Conservation (phyloP, 148 eudicot genomes). For the Chenopodium formosanum region DNA sequence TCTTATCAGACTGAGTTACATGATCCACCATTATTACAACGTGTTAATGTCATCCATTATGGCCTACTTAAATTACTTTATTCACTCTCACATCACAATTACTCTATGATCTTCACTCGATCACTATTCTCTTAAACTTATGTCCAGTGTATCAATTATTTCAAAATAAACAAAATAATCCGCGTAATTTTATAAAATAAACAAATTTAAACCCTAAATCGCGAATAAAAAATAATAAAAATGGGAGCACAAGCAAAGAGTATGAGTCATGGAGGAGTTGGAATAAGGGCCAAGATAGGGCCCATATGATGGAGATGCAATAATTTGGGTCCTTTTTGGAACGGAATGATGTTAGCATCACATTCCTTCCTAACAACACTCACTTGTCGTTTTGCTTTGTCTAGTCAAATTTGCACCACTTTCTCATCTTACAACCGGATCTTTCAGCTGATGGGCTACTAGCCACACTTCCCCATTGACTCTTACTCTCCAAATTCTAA, state of each 20-base stretch:
- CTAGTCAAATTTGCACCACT: conserved; percentile 37
- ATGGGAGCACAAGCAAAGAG: background rate
- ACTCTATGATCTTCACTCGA: too few species aligned
- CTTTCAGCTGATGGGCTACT: conserved; percentile 24
- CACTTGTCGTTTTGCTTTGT: conserved; percentile 22
- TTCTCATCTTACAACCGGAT: conserved; percentile 10
- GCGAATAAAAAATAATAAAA: too few species aligned
- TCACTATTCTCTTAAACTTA: too few species aligned
- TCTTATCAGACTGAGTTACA: too few species aligned
- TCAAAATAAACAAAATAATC: too few species aligned
- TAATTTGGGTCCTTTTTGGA: conserved; percentile 9
- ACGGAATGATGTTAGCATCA: conserved; percentile 25
- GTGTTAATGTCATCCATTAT: too few species aligned
- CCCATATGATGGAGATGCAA: conserved; percentile 14
- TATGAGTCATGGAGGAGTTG: conserved; percentile 14
- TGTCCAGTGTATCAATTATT: too few species aligned
- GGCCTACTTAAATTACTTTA: too few species aligned
- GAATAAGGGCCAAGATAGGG: conserved; percentile 9
- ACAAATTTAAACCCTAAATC: too few species aligned
- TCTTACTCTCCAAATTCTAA: background rate
- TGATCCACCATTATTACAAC: too few species aligned
- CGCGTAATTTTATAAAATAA: too few species aligned
- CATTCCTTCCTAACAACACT: conserved; percentile 26
- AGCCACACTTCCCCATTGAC: conserved; percentile 9
- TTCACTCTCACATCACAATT: too few species aligned